Base-by-base conservation (phyloP, 371 early-diverging fungal species). In the Parasitella parasitica region DNA sequence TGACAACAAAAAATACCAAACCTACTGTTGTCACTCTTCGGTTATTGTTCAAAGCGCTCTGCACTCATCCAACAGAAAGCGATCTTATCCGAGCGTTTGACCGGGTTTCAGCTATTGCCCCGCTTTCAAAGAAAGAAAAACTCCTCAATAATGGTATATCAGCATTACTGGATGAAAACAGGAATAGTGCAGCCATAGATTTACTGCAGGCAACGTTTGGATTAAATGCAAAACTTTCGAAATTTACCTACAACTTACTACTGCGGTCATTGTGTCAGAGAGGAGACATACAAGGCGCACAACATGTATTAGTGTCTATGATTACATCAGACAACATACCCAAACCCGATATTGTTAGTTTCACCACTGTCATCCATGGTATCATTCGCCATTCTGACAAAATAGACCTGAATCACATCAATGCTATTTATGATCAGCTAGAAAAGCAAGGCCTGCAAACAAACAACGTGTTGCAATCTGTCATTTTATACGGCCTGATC, bases 321-420 rank as follows among this genome's bases (percentile, higher is more conserved):
- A 54, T 63, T 12, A 34, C 26, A 8, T 50, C 46, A 18, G 62
- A 66, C 32, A 61, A 22, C 41, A 61, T 76, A 62, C 81, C 81
- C 43, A 37, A 59, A 12, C 78, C 81, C 13, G 78, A 81, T 59
- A 60, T 76, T 30, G 65, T 78, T 46, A 74, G 68, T 11, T 81
- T 67, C 26, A 76, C 81, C 3, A 72, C 75, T 0, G 43, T 77
- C 4, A 76, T 81, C 9, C 74, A 81, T 50, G 75, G 71, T 9
- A 66, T 75, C 54, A 46, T 76, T 15, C 56, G 61, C 1, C 43
- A 61, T 20, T 20, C 57, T 20, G 38, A 61, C 2, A 22, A 51
- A 6, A 35, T 54, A 5, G 57, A 71, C 39, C 8, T 71, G 15
- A 51, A 61, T 7, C 34, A 57, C 16, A 35, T 73, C 1, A n/a